Base-by-base conservation (phyloP, 2,329 filamentous ascomycete species). In the Microdochium paspali region DNA sequence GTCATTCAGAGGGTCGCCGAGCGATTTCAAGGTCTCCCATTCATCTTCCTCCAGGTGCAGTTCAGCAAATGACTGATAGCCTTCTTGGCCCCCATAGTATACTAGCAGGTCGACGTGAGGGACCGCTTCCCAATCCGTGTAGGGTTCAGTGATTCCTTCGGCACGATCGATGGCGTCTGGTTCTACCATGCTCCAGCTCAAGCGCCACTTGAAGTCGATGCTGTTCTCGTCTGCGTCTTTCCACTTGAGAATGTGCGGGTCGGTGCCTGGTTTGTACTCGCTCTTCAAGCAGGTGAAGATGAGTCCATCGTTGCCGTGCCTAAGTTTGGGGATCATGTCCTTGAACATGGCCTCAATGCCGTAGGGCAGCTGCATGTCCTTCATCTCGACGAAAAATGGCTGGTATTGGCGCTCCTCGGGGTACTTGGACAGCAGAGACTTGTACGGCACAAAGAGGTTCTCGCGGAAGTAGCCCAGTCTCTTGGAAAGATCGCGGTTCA, bases 241-340 rank as follows among this genome's bases (percentile, higher is more conserved):
- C 93, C 93, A 98, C 66, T 98, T 98, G 32, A 98, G 73, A 53
- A 96, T 98, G 63, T 95, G 85, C 45, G 80, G 80, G 66, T 98
- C 93, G 12, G 93, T 98, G 55, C 93, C 93, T 54, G 86, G 84
- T 57, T 84, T 84, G 70, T 98, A 98, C 10, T 84, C 77, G 18
- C 87, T 89, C 57, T 82, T 85, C 53, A 87, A 82, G 68, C 91
- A 95, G n/a, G 93, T 97, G 67, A 97, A 98, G 60, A 98, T 95
- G 44, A 98, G 77, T 5, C 93, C 93, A 63, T 98, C 93, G 64
- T 96, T 97, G 52, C 91, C 90, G 62, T 98, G 93, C 55, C 84
- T 85, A 30, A 98, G 77, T 39, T 76, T 82, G 1, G 90, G 90
- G 24, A 97, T 80, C 42, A 94, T 80, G 49, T 90, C 77, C 55